Percentiles rank a stretch among this genome's conserved stretches.
Conservation (phyloP, 1,284 basidiomycete genomes). For the Ustilago hordei region DNA sequence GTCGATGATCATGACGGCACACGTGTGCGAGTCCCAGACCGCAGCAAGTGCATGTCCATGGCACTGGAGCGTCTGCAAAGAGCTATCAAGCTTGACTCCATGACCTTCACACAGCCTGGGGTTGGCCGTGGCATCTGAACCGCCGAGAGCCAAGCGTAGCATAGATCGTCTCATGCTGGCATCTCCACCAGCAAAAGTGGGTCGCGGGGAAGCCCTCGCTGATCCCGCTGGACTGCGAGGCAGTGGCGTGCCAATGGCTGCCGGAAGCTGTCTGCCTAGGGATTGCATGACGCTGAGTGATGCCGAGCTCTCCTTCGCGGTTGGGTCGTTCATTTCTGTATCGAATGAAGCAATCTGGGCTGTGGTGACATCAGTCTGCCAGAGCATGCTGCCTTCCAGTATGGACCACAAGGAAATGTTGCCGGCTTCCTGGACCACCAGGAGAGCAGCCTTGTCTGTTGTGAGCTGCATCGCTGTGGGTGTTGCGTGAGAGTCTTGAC, state of each 20-base stretch:
- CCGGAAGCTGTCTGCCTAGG: conserved; percentile 34
- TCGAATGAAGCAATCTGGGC: conserved; percentile 6
- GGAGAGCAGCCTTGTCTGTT: conserved; percentile 18
- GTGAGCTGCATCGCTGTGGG: neutral
- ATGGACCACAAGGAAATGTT: conserved; percentile 43
- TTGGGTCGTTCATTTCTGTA: conserved; percentile 11
- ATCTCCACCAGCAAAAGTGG: conserved; percentile 21
- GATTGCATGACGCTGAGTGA: conserved; percentile 36
- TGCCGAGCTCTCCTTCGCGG: conserved; percentile 11
- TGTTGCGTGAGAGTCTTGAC: neutral
- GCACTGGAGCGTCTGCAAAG: conserved; percentile 19
- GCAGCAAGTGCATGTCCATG: conserved; percentile 12
- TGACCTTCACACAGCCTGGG: conserved; percentile 27
- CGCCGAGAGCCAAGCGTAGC: conserved; percentile 32
- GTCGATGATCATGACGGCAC: conserved; percentile 23
- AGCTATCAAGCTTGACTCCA: conserved; percentile 21
- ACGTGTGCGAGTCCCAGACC: conserved; percentile 37
- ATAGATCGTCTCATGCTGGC: conserved; percentile 31
- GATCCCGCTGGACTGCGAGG: conserved; percentile 40
- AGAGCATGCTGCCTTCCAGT: conserved; percentile 30
- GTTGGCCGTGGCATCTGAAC: conserved; percentile 13
- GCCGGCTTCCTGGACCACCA: conserved; percentile 48
- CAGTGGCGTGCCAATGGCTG: conserved; percentile 39
- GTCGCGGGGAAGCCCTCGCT: conserved; percentile 30
- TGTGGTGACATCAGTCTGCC: conserved; percentile 35